phyloP scores from a whole-genome alignment of 371 early-diverging fungal genomes.

The Apophysomyces elegans region DNA sequence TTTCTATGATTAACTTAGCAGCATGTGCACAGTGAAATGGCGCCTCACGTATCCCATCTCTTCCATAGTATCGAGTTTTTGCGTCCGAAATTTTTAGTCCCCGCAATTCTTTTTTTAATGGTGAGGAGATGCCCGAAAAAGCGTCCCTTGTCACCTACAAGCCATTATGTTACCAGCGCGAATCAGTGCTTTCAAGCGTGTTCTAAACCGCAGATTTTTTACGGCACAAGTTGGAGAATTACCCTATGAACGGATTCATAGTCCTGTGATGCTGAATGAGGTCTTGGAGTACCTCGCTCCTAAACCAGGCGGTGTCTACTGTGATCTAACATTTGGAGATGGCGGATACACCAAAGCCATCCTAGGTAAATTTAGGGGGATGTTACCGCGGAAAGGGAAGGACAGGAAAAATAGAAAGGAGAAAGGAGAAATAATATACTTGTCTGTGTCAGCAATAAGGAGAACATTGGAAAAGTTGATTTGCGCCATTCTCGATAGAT shows the following conservation, averaged over 20 bases:
- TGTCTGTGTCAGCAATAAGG: too few species aligned
- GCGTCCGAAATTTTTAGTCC: neutral
- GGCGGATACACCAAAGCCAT: slow-evolving; percentile 72
- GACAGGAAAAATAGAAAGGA: neutral
- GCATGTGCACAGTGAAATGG: too few species aligned
- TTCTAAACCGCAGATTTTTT: neutral
- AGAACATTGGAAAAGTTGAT: neutral
- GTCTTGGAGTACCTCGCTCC: slow-evolving; percentile 40
- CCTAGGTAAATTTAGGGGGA: slow-evolving; percentile 38
- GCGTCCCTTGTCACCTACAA: neutral
- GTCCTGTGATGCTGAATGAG: slow-evolving; percentile 43
- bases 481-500: slow-evolving; percentile 28
- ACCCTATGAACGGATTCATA: slow-evolving; percentile 35
- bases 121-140: too few species aligned
- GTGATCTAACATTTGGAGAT: slow-evolving; percentile 77
- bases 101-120: too few species aligned
- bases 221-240: slow-evolving; percentile 9
- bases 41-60: neutral
- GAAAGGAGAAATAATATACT: neutral
- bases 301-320: slow-evolving; percentile 40
- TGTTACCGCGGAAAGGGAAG: neutral
- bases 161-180: neutral
- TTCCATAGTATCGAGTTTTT: neutral
- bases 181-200: neutral
- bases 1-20: too few species aligned